These are phyloP conservation scores for Rhodomyrtus tomentosa DNA, from an alignment of 345 rosid species.

Conservation along the genomic window DNA sequence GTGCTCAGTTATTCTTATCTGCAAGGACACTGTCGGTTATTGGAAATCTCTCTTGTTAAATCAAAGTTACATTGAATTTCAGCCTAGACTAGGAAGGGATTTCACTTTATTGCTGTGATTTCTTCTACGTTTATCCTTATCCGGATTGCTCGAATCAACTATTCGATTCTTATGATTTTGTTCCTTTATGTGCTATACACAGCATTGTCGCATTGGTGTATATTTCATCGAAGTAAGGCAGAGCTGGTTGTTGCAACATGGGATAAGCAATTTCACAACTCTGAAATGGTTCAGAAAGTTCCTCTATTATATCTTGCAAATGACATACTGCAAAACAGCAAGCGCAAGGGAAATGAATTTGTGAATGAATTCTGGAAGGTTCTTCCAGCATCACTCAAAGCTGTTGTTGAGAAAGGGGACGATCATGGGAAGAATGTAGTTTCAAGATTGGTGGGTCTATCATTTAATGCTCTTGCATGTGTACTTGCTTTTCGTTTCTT, in stretches of 20 bases:
- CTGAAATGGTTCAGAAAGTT: constrained; percentile 68
- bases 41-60: neutral
- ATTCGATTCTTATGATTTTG: neutral
- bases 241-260: constrained; percentile 81
- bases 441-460: constrained; percentile 49
- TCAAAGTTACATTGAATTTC: neutral
- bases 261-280: constrained; percentile 81
- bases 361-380: constrained; percentile 90
- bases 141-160: neutral
- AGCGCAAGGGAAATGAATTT: constrained; percentile 88
- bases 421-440: constrained; percentile 70
- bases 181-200: constrained; percentile 20
- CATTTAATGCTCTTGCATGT: neutral
- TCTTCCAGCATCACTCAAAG: constrained; percentile 81
- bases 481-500: neutral
- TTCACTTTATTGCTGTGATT: neutral
- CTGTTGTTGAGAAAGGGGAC: constrained; percentile 57
- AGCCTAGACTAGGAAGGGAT: rapidly evolving
- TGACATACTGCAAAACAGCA: constrained; percentile 92
- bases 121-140: neutral
- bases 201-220: constrained; percentile 98
- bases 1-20: rapidly evolving
- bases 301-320: constrained; percentile 90
- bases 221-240: constrained; percentile 80
- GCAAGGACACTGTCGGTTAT: rapidly evolving